Percentiles rank a stretch among this genome's conserved stretches.
phyloP scores from a whole-genome alignment of 108 stramenopile species.

The Cyclostephanos invisitatus region DNA sequence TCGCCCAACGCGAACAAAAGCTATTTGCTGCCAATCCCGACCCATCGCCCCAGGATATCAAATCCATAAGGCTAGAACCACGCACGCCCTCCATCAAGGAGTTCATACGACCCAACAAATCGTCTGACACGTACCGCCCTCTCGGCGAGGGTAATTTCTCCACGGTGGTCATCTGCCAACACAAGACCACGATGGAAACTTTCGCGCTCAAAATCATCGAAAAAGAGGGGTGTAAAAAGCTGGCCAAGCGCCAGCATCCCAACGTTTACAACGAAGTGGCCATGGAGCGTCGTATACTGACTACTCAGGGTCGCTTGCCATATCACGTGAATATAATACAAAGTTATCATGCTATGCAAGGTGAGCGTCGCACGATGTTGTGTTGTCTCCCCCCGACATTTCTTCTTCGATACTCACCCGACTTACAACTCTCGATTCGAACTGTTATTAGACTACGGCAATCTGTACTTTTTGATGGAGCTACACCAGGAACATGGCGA shows the following conservation, averaged over 20 bases:
- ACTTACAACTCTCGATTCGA: background rate
- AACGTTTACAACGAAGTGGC: slow-evolving; percentile 94
- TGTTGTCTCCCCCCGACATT: background rate
- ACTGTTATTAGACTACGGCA: slow-evolving; percentile 26
- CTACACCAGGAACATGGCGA: slow-evolving; percentile 82
- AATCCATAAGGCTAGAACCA: slow-evolving; percentile 60
- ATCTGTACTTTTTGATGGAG: slow-evolving; percentile 89
- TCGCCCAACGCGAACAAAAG: slow-evolving; percentile 37
- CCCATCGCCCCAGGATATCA: slow-evolving; percentile 12
- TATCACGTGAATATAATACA: slow-evolving; percentile 61
- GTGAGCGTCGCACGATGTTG: slow-evolving; percentile 32
- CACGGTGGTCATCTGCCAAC: slow-evolving; percentile 73
- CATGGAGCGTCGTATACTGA: slow-evolving; percentile 93
- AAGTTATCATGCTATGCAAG: slow-evolving; percentile 92
- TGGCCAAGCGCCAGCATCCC: slow-evolving; percentile 91
- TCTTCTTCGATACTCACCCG: background rate
- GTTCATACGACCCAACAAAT: slow-evolving; percentile 69
- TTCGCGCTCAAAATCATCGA: slow-evolving; percentile 97
- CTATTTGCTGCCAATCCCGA: slow-evolving; percentile 2
- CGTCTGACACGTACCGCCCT: slow-evolving; percentile 61
- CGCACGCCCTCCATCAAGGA: slow-evolving; percentile 73
- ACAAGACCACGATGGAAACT: slow-evolving; percentile 79
- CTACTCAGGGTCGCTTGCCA: slow-evolving; percentile 61
- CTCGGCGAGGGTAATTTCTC: slow-evolving; percentile 91
- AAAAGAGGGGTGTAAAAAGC: slow-evolving; percentile 86